phyloP scores from a whole-genome alignment of 495 filamentous ascomycete species.

The Astrothelium subdiscretum region DNA sequence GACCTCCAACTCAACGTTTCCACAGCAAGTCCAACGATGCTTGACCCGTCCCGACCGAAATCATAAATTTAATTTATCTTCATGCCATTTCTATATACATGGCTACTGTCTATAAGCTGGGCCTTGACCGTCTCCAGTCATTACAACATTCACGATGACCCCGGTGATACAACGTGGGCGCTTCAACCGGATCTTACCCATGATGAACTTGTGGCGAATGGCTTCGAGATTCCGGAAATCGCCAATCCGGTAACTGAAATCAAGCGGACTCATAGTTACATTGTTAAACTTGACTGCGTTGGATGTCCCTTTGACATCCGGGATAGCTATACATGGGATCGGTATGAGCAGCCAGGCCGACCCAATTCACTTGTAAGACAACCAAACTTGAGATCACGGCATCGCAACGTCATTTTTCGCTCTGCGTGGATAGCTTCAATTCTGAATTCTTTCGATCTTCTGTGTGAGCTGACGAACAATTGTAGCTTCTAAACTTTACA shows the following conservation, averaged over 20 bases:
- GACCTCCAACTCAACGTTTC: not conserved
- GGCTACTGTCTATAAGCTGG: not conserved
- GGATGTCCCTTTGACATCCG: not conserved
- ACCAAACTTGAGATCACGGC: not conserved
- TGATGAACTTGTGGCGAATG: not conserved
- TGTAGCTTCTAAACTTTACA: slow-evolving; percentile 1
- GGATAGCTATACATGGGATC: not conserved
- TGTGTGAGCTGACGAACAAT: not conserved
- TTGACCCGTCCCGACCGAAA: not conserved
- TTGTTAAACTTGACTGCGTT: not conserved
- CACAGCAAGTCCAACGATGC: not conserved
- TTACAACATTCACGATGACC: not conserved
- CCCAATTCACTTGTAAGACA: not conserved
- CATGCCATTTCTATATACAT: not conserved
- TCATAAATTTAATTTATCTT: not conserved
- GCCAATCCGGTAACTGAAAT: not conserved
- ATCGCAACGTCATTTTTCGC: too few species aligned
- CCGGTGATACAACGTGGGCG: not conserved
- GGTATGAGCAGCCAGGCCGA: not conserved
- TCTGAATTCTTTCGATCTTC: not conserved
- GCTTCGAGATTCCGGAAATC: not conserved
- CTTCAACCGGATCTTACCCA: not conserved
- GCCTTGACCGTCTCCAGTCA: not conserved
- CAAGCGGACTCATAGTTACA: not conserved
- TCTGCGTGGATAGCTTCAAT: too few species aligned